Evolutionary conservation across 2,329 filamentous ascomycete species (phyloP), one percentile per base, ranked within the genome.

Genomic region (Fusarium sp.): DNA sequence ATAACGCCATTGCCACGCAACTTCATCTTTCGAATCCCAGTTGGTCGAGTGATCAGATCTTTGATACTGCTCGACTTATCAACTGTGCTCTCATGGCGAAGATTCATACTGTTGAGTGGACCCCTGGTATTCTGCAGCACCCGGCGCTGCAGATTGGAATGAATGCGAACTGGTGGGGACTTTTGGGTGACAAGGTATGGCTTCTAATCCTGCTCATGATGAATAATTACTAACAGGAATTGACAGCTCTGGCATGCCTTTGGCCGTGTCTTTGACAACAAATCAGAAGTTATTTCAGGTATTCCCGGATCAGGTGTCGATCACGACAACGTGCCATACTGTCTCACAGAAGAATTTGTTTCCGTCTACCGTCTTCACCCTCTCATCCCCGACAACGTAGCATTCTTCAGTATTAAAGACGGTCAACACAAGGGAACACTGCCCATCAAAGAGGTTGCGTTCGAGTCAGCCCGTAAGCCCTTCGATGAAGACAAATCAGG

Each of bases 21-120:
- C 68, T 71, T 56, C 69, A 69, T 32, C 42, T 69, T 28, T 72
- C 57, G 1, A 71, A 71, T 0, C 57, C 69, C 5, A 54, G 35
- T 3, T 71, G 69, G 69, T 50, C 63, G 1, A 71, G 69, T 21
- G 69, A 71, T 6, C 68, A 57, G 16, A 59, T 71, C 0, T 71
- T 71, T 10, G 69, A 71, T 21, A 72, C 69, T 0, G 37, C 68
- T 0, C 53, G 69, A 2, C 38, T 72, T 1, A 47, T 71, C 2
- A 71, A 71, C 8, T 72, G 69, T 59, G 69, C 69, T 12, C 69
- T 71, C 0, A 71, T 71, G 69, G 69, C 69, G 0, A 71, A 71
- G 68, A 71, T 71, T 16, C 68, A 71, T 40, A 71, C 68, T 21
- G 46, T 69, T n/a, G 69, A 71, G 42, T 71, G 69, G 69, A 71